phyloP scores from a whole-genome alignment of 257 asterid species.

The Forsythia viridissima region DNA sequence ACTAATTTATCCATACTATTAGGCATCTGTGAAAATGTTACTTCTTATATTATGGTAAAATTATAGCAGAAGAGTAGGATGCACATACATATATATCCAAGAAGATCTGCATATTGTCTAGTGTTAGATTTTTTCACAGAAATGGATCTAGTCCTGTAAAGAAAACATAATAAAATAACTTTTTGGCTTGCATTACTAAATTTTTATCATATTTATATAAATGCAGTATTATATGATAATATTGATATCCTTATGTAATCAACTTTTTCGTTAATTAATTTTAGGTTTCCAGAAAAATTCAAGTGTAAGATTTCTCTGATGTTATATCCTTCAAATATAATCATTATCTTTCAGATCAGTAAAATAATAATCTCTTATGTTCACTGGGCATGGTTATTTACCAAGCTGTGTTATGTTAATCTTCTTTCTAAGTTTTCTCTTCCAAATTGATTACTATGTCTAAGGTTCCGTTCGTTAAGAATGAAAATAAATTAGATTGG shows the following conservation, averaged over 20 bases:
- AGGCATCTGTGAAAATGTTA: background rate
- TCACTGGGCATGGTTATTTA: background rate
- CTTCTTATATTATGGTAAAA: constrained; percentile 4
- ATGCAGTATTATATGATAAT: background rate
- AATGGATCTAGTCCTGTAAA: background rate
- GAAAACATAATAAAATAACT: background rate
- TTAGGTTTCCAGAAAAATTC: background rate
- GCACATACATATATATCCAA: background rate
- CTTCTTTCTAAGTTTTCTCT: background rate
- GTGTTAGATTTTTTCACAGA: background rate
- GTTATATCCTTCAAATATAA: constrained; percentile 8
- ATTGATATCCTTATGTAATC: constrained; percentile 8
- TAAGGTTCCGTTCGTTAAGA: constrained; percentile 7
- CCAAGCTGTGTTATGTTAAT: background rate
- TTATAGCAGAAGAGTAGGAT: background rate
- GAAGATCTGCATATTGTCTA: background rate
- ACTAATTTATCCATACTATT: constrained; percentile 14
- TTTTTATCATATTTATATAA: background rate
- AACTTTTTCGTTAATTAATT: constrained; percentile 3
- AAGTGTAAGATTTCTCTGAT: constrained; percentile 6
- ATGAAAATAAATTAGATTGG: background rate
- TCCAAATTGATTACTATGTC: background rate
- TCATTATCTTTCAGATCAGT: background rate
- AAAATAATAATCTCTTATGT: background rate
- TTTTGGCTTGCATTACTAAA: background rate